Evolutionary conservation across 2,329 filamentous ascomycete species (phyloP).

Genomic region (Colletotrichum chlorophyti): DNA sequence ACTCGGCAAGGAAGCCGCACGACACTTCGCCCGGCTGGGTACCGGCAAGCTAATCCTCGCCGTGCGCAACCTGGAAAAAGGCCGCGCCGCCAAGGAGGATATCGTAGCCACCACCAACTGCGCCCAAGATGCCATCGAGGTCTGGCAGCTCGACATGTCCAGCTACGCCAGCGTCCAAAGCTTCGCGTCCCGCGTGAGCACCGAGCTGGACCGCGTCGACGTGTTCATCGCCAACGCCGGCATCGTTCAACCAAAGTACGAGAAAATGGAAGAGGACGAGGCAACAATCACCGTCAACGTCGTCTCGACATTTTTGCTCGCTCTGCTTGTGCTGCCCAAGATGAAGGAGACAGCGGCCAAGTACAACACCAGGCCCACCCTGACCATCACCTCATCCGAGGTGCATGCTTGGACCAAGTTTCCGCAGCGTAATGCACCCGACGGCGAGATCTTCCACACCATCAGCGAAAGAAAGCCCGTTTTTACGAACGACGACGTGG

Average conservation of each 20-base stretch:
- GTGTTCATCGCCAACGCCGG: constrained; percentile 50
- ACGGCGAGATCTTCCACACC: constrained; percentile 36
- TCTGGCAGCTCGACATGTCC: constrained; percentile 58
- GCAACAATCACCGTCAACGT: constrained; percentile 58
- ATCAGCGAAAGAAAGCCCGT: constrained; percentile 34
- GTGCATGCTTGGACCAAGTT: constrained; percentile 37
- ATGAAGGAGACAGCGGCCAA: constrained; percentile 46
- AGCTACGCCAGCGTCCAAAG: constrained; percentile 52
- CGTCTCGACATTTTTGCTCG: constrained; percentile 58
- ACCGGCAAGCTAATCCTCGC: constrained; percentile 29
- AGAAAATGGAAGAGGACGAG: constrained; percentile 52
- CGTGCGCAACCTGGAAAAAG: constrained; percentile 30
- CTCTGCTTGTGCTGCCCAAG: constrained; percentile 56
- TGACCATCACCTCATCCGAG: constrained; percentile 38
- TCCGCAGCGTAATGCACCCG: constrained; percentile 33
- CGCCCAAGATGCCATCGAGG: constrained; percentile 43
- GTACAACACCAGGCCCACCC: constrained; percentile 30
- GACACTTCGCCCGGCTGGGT: constrained; percentile 33
- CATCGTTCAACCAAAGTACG: constrained; percentile 42
- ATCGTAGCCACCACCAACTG: constrained; percentile 39
- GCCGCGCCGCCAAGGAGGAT: constrained; percentile 40
- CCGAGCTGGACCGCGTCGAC: constrained; percentile 49
- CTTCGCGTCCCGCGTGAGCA: constrained; percentile 47
- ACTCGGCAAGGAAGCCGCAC: constrained; percentile 42
- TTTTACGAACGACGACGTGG: constrained; percentile 8